phyloP scores from a whole-genome alignment of 331 rosid genomes.

The Acacia concinna region DNA sequence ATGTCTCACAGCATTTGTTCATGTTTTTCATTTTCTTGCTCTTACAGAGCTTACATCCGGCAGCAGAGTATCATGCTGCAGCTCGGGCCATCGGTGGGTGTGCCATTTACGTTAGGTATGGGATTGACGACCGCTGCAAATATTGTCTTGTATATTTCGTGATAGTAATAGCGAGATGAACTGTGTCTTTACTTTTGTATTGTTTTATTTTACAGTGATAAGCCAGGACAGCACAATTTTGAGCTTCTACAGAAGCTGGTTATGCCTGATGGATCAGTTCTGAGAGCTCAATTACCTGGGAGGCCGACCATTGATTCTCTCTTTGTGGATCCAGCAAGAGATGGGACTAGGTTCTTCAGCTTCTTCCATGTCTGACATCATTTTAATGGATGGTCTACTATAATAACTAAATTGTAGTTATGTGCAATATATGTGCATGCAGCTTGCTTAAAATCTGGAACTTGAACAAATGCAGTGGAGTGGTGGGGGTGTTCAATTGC shows the following conservation, averaged over 20 bases:
- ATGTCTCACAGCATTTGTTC: slow-evolving; percentile 42
- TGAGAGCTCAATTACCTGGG: slow-evolving; percentile 86
- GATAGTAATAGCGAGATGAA: no score
- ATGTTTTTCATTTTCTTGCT: no score
- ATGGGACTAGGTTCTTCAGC: slow-evolving; percentile 36
- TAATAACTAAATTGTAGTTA: no score
- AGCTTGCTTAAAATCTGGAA: slow-evolving; percentile 95
- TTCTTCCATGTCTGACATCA: no score
- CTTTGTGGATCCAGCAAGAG: slow-evolving; percentile 90
- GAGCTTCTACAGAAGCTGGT: slow-evolving; percentile 83
- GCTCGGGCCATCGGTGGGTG: slow-evolving; percentile 94
- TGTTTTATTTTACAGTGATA: slow-evolving; percentile 53
- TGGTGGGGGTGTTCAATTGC: slow-evolving; percentile 91
- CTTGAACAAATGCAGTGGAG: slow-evolving; percentile 84
- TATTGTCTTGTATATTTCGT: no score
- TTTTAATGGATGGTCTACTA: no score
- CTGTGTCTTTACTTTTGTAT: neutral
- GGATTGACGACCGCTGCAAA: no score
- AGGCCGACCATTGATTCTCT: slow-evolving; percentile 87
- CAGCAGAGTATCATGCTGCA: slow-evolving; percentile 94
- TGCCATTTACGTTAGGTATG: slow-evolving; percentile 90
- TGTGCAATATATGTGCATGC: no score
- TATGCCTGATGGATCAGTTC: slow-evolving; percentile 92
- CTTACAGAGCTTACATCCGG: slow-evolving; percentile 79
- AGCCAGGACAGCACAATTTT: slow-evolving; percentile 89